Base-by-base conservation (phyloP, 345 rosid genomes). In the Cardiospermum halicacabum region DNA sequence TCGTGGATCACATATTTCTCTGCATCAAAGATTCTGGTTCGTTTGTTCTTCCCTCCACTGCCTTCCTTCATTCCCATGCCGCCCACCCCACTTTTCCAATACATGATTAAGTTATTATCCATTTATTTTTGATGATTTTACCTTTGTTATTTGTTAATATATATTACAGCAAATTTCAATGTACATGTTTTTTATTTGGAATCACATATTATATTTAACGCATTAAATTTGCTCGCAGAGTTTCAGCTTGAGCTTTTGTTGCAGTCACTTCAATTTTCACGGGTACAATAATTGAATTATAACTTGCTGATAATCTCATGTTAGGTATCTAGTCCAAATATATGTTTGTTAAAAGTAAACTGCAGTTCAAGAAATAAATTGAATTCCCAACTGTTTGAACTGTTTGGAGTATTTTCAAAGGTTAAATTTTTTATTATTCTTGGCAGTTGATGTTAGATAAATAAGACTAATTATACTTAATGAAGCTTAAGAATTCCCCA, bases 1-100 rank as follows among this genome's bases (percentile, higher is more conserved):
- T 89, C 69, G 97, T 94, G 81, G 99, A 94, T 81, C 99, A 94
- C 79, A 85, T 94, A 66, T 94, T 91, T 86, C 85, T 94, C 50
- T 80, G 96, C 84, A 85, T 94, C 70, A 89, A 87, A 80, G 99
- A 94, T 84, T 65, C 93, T 69, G 99, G 99, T 94, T 68, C 67
- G 92, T 84, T 77, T 53, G 8, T 25, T 15, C 69, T 58, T 49
- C 13, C n/a, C 22, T 25, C 31, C 34, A n/a, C n/a, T n/a, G n/a
- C n/a, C n/a, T n/a, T n/a, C n/a, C n/a, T n/a, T n/a, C n/a, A n/a
- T n/a, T n/a, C n/a, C n/a, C n/a, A n/a, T n/a, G n/a, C n/a, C n/a
- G n/a, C 10, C 3, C 51, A 10, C n/a, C 27, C 36, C 31, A 21
- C 12, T 69, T 62, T 28, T 40, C 24, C 30, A 7, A 24, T 62